Evolutionary conservation across 306 rosid species (phyloP).

Genomic region (Aeschynomene evenia): DNA sequence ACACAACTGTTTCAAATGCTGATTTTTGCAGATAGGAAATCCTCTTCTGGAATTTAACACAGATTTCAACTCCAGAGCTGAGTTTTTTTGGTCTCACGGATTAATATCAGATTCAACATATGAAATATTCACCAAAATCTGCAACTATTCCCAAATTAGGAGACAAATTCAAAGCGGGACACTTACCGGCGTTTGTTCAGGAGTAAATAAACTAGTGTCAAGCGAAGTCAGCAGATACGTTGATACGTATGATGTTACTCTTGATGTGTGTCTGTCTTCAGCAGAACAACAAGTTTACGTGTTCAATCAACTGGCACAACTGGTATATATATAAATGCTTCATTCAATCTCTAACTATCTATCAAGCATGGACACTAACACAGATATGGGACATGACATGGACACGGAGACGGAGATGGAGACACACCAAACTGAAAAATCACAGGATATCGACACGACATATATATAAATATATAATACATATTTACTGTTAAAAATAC

Average conservation of each 20-base stretch:
- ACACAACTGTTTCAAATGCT: not conserved
- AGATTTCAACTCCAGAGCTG: slow-evolving; percentile 59
- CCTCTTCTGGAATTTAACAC: slow-evolving; percentile 65
- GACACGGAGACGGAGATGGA: too few species aligned
- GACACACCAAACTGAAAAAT: too few species aligned
- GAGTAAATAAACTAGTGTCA: slow-evolving; percentile 24
- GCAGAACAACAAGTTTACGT: slow-evolving; percentile 36
- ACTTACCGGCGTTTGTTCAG: slow-evolving; percentile 34
- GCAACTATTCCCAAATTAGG: slow-evolving; percentile 53
- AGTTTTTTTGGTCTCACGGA: slow-evolving; percentile 68
- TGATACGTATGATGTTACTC: slow-evolving; percentile 48
- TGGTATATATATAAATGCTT: slow-evolving; percentile 42
- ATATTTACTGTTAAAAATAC: too few species aligned
- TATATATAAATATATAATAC: too few species aligned
- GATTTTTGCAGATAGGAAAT: slow-evolving; percentile 60
- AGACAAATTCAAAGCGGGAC: slow-evolving; percentile 39
- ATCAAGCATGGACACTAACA: too few species aligned
- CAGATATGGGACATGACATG: too few species aligned
- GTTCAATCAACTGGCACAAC: slow-evolving; percentile 41
- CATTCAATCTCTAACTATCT: not conserved
- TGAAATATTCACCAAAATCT: slow-evolving; percentile 37
- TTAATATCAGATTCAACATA: slow-evolving; percentile 60
- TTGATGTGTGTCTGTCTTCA: slow-evolving; percentile 53
- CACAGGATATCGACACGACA: too few species aligned
- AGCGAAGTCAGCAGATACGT: slow-evolving; percentile 37